Evolutionary conservation across 192 early-diverging fungal genomes (phyloP), one percentile per base, ranked within the genome.

Genomic region (Diversispora eburnea): DNA sequence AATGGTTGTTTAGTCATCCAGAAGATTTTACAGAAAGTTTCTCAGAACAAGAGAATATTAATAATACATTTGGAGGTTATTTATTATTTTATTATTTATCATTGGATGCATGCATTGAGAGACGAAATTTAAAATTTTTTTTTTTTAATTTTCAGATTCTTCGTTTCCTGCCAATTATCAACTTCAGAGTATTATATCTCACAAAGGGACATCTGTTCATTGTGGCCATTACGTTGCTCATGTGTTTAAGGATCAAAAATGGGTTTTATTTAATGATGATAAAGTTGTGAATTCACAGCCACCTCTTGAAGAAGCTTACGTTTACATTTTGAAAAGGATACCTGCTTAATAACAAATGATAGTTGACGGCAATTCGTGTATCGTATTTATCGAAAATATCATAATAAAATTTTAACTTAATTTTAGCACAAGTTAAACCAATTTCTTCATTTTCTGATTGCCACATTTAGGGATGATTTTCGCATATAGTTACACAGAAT

Each of bases 161-260:
- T 75, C 69, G 4, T 77, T 76, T 48, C 82, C 85, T n/a, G 84
- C 81, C 19, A 76, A 84, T 49, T 96, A 91, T 81, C 68, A 77
- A 61, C 77, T 99, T 7, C 73, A 85, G 8, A 90, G 90, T 9
- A 94, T 97, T 82, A 89, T 99, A 54, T 95, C 92, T 46, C 98
- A 99, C 87, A 93, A 93, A 77, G 98, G 98, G 9, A 91, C 95
- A 12, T 97, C 96, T 4, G 88, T 94, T 5, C 93, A 95, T 77
- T 95, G 91, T 77, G 98, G 98, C 39, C 98, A 99, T 78, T 99
- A 99, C 79, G 94, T 99, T 10, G 89, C 92, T 17, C 94, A 93
- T 67, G 83, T 96, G 54, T 85, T 84, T 62, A 90, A 87, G n/a
- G 86, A 84, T 45, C 75, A 80, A 52, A 71, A 79, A 49, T 99